Base-by-base conservation (phyloP, 2,329 filamentous ascomycete species). In the Epichloe aotearoae region DNA sequence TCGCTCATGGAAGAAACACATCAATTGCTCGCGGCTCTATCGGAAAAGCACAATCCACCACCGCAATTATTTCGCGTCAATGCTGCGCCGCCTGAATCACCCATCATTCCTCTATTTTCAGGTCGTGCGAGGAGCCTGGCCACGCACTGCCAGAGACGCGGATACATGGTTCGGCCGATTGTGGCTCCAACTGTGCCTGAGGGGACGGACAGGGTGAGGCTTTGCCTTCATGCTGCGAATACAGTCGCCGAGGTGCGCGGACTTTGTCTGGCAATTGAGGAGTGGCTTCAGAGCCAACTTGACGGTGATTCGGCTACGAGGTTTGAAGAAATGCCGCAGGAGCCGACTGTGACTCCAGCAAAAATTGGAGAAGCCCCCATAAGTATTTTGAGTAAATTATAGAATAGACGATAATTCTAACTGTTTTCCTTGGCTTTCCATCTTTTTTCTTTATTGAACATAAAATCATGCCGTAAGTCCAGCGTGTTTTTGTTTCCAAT, bases 181-280 rank as follows among this genome's bases (percentile, higher is more conserved):
- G 80, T 86, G 52, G 72, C 81, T 1, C 84, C 84, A 0, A 87
- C 83, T 0, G 82, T 88, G 2, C 80, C 82, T 0, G 64, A 61
- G 2, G 82, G 83, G 0, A 76, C 69, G 5, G 80, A 86, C 60
- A 69, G 84, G 11, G 76, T 87, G 1, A 68, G 84, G 8, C 69
- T 88, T 0, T 86, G 83, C 62, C 61, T 88, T 2, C 84, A 88
- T 63, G 79, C 82, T 0, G 79, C 75, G 0, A 88, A 87, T 54
- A 82, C 77, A 0, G 53, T 66, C 6, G 65, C 69, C 4, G 72
- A 87, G 52, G 69, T 86, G 1, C 71, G 81, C 5, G 70, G 67
- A 0, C 61, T 86, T 20, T 68, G 76, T 0, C 60, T 54, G 7
- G 68, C 65, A 0, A 71, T 83, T 8, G 65, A 68, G 45, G 55